These are phyloP conservation scores for Ganoderma boninense DNA, from an alignment of 1,284 basidiomycete species.

Conservation along the genomic window DNA sequence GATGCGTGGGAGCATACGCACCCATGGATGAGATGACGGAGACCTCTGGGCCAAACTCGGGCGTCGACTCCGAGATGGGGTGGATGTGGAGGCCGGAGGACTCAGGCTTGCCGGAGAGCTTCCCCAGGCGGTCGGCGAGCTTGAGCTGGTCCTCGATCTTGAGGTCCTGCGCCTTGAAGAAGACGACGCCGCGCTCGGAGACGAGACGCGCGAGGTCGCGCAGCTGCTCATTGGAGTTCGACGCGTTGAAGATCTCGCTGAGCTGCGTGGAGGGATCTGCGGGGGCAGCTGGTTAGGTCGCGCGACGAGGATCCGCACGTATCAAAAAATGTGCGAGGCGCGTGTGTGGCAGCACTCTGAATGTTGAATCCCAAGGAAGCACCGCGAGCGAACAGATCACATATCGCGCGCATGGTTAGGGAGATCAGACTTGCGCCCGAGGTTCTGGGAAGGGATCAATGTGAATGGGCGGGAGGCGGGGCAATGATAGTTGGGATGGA, in stretches of 20 bases:
- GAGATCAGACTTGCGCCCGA: too few species aligned
- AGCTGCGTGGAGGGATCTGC: slow-evolving; percentile 44
- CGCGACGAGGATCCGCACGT: neutral
- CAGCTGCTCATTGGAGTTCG: slow-evolving; percentile 52
- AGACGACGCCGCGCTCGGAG: slow-evolving; percentile 76
- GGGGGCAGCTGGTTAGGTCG: slow-evolving; percentile 7
- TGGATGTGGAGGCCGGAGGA: slow-evolving; percentile 68
- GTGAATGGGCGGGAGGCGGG: neutral
- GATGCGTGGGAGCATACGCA: neutral
- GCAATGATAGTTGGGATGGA: neutral
- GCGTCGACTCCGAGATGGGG: slow-evolving; percentile 63
- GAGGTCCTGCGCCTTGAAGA: slow-evolving; percentile 69
- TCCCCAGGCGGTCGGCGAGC: slow-evolving; percentile 59
- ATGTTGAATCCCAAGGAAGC: too few species aligned
- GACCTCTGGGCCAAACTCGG: slow-evolving; percentile 58
- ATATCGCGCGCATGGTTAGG: too few species aligned
- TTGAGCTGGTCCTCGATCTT: slow-evolving; percentile 53
- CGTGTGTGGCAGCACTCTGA: too few species aligned
- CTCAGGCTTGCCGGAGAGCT: slow-evolving; percentile 63
- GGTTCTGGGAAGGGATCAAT: too few species aligned
- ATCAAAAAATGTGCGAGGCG: too few species aligned
- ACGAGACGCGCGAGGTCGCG: slow-evolving; percentile 62
- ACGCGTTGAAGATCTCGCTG: slow-evolving; percentile 45
- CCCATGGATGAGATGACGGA: slow-evolving; percentile 52
- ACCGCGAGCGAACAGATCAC: too few species aligned